A percentile compares a stretch with the other conserved stretches of the same genome.
phyloP scores from a whole-genome alignment of 495 filamentous ascomycete species.

The Aspergillus saccharolyticus region DNA sequence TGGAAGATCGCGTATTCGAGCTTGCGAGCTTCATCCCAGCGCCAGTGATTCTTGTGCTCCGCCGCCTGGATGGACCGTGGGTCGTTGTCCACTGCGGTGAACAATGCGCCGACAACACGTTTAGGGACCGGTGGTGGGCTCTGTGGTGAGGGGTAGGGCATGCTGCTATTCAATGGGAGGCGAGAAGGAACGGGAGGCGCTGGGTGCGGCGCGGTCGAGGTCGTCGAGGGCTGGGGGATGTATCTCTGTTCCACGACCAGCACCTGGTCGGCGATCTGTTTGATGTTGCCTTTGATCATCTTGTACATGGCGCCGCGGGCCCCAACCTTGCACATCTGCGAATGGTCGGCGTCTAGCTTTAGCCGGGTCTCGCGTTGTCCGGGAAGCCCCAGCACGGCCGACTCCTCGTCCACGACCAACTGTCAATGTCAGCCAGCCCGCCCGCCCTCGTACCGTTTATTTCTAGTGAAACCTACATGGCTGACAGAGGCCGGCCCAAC shows the following conservation, averaged over 20 bases:
- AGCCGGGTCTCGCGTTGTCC: slow-evolving; percentile 36
- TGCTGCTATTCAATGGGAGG: slow-evolving; percentile 31
- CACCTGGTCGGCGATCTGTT: slow-evolving; percentile 33
- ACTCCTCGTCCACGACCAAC: slow-evolving; percentile 39
- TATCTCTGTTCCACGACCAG: slow-evolving; percentile 32
- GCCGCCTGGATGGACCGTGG: slow-evolving; percentile 28
- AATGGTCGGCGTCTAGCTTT: slow-evolving; percentile 38
- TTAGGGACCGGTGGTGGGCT: slow-evolving; percentile 11
- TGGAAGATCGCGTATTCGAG: slow-evolving; percentile 37
- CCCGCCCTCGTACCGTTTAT: neutral
- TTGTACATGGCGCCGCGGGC: slow-evolving; percentile 32
- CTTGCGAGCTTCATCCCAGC: slow-evolving; percentile 31
- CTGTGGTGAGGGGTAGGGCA: slow-evolving; percentile 23
- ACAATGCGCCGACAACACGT: slow-evolving; percentile 21
- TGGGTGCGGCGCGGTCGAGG: slow-evolving; percentile 9
- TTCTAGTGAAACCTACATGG: slow-evolving; percentile 22
- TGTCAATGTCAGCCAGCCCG: slow-evolving; percentile 8
- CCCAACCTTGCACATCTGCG: slow-evolving; percentile 37
- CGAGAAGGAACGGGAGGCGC: slow-evolving; percentile 32
- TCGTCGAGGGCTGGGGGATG: slow-evolving; percentile 23
- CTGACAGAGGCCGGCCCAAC: slow-evolving; percentile 28
- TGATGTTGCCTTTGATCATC: slow-evolving; percentile 38
- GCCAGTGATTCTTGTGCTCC: slow-evolving; percentile 26
- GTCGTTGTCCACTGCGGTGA: slow-evolving; percentile 25
- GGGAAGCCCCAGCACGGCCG: slow-evolving; percentile 33